phyloP scores from a whole-genome alignment of 2,329 filamentous ascomycete species.

The Trichophyton rubrum region DNA sequence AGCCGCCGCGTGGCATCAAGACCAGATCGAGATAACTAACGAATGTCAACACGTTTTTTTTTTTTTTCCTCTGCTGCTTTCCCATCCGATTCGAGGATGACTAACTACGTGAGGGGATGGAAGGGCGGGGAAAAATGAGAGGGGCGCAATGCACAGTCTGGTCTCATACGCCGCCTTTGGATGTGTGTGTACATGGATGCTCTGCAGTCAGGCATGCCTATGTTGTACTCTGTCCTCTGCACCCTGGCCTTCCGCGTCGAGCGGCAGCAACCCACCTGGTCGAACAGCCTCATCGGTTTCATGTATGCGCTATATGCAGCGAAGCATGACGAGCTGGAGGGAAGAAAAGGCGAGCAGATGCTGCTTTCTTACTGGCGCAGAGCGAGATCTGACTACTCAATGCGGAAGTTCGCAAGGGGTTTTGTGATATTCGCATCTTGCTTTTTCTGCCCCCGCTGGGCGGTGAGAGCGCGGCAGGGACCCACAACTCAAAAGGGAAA shows the following conservation, averaged over 20 bases:
- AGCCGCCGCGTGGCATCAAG: not conserved
- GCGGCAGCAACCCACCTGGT: not conserved
- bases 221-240: not conserved
- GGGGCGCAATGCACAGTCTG: not conserved
- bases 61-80: not conserved
- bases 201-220: not conserved
- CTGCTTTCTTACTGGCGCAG: not conserved
- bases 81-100: not conserved
- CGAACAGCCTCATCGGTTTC: not conserved
- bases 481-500: not conserved
- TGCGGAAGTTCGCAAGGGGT: slow-evolving; percentile 5
- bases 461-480: not conserved
- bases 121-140: not conserved
- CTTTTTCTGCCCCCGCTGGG: not conserved
- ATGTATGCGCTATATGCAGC: not conserved
- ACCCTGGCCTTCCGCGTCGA: not conserved
- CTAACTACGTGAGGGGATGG: not conserved
- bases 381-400: not conserved
- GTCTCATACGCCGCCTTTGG: too few relatives aligned
- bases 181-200: not conserved
- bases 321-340: not conserved
- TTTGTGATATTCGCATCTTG: not conserved
- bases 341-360: not conserved
- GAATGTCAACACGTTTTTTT: not conserved
- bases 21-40: not conserved